Conservation (phyloP, 352 stramenopile species). For the Aphanomyces invadans region DNA sequence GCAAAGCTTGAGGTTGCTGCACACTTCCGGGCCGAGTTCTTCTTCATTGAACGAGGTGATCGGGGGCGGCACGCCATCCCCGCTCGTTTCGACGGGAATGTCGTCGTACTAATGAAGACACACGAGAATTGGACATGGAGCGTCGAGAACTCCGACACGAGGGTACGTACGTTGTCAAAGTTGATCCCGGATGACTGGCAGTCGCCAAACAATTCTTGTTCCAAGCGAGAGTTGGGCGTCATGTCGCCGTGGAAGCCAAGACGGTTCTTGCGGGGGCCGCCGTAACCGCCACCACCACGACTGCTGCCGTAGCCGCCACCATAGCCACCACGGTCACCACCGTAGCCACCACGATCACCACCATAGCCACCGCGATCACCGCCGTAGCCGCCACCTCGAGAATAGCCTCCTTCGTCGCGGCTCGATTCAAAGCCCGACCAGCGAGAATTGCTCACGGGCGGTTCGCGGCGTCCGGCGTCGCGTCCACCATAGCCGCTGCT, state of each 20-base stretch:
- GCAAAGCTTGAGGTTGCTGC: constrained; percentile 87
- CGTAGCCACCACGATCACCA: constrained; percentile 28
- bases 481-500: constrained; percentile 26
- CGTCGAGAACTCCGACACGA: background rate
- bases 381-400: constrained; percentile 29
- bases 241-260: constrained; percentile 95
- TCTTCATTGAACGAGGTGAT: constrained; percentile 86
- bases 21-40: constrained; percentile 88
- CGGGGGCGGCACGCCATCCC: constrained; percentile 89
- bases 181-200: constrained; percentile 95
- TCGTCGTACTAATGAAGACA: constrained; percentile 87
- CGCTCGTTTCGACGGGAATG: constrained; percentile 95
- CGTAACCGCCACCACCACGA: constrained; percentile 40
- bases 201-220: constrained; percentile 90
- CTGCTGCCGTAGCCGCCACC: constrained; percentile 28
- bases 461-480: constrained; percentile 26
- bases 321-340: constrained; percentile 22
- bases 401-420: constrained; percentile 4
- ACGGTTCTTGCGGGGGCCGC: constrained; percentile 82
- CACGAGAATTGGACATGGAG: background rate
- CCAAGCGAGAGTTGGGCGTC: constrained; percentile 85
- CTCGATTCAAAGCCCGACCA: constrained; percentile 49
- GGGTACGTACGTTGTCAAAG: constrained; percentile 87
- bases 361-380: constrained; percentile 27
- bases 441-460: constrained; percentile 40